These are phyloP conservation scores for Colletotrichum musicola DNA, from an alignment of 2,329 filamentous ascomycete genomes.

Conservation along the genomic window DNA sequence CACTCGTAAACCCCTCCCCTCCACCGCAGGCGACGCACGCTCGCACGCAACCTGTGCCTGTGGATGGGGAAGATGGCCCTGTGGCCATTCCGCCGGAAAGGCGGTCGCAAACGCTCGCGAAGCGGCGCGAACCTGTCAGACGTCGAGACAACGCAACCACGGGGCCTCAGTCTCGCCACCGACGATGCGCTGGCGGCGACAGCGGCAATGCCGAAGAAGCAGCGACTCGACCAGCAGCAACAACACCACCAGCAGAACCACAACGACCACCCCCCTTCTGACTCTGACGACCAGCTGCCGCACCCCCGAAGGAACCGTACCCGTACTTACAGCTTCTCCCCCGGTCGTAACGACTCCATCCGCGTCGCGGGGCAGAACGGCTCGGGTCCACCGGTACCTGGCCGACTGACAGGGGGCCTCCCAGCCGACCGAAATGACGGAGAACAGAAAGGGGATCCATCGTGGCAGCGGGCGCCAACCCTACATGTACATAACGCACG, in stretches of 20 bases:
- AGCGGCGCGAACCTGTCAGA: slow-evolving; percentile 67
- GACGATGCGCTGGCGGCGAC: slow-evolving; percentile 44
- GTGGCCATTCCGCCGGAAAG: slow-evolving; percentile 86
- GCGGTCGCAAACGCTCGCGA: slow-evolving; percentile 71
- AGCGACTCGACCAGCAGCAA: slow-evolving; percentile 56
- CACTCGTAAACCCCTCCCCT: background rate
- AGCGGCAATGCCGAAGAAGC: slow-evolving; percentile 52
- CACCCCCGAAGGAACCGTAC: slow-evolving; percentile 59
- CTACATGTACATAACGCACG: slow-evolving; percentile 74
- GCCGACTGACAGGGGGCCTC: slow-evolving; percentile 35
- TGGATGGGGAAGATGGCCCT: slow-evolving; percentile 71
- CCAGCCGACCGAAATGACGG: slow-evolving; percentile 39
- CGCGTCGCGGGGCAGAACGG: slow-evolving; percentile 49
- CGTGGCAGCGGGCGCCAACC: slow-evolving; percentile 58
- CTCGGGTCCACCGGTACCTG: slow-evolving; percentile 37
- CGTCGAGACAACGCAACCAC: slow-evolving; percentile 58
- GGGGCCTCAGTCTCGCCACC: slow-evolving; percentile 50
- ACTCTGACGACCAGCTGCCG: too few species aligned
- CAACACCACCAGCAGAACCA: slow-evolving; percentile 40
- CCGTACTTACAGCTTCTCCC: slow-evolving; percentile 73
- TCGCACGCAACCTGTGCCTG: background rate
- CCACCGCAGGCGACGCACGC: background rate
- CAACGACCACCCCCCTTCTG: too few species aligned
- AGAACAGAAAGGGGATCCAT: slow-evolving; percentile 39
- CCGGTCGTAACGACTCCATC: slow-evolving; percentile 68